Percentiles rank a stretch among this genome's conserved stretches.
These are phyloP conservation scores for Candida silvatica DNA, from an alignment of 805 yeast genomes.

Conservation along the genomic window DNA sequence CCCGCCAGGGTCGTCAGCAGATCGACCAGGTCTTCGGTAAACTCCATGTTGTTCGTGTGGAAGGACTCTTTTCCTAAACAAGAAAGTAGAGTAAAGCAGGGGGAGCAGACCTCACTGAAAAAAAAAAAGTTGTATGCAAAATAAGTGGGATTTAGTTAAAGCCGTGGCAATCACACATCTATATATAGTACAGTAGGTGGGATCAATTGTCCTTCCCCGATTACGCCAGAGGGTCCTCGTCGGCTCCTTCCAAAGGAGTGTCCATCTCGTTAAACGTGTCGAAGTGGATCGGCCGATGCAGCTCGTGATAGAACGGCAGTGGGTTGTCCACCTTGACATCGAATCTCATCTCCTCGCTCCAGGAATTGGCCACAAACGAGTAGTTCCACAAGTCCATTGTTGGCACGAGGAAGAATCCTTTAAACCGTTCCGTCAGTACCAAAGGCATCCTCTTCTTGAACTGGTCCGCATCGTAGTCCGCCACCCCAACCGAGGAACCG, in stretches of 20 bases:
- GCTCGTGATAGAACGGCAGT: constrained; percentile 69
- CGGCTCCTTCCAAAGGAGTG: constrained; percentile 51
- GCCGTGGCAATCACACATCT: too few species aligned
- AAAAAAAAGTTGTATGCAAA: too few species aligned
- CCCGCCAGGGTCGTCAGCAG: constrained; percentile 8
- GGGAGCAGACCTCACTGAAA: too few species aligned
- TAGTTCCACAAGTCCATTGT: constrained; percentile 83
- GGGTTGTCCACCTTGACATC: constrained; percentile 74
- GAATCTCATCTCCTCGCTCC: constrained; percentile 54
- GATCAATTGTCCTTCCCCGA: too few species aligned
- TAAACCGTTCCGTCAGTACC: constrained; percentile 61
- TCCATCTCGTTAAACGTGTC: constrained; percentile 59
- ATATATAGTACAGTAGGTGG: too few species aligned
- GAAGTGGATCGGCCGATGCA: constrained; percentile 87
- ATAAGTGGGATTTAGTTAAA: too few species aligned
- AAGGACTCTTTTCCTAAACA: too few species aligned
- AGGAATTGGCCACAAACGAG: constrained; percentile 78
- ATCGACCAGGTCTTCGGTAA: constrained; percentile 10
- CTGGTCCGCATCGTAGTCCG: constrained; percentile 54
- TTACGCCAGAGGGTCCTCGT: constrained; percentile 47
- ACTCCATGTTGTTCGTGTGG: constrained; percentile 2
- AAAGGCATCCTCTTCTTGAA: constrained; percentile 62
- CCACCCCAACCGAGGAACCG: constrained; percentile 54
- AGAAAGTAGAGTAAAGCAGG: too few species aligned
- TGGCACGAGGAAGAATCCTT: constrained; percentile 85